Conservation (phyloP, 2,329 filamentous ascomycete genomes). For the Lasiodiplodia sp. region DNA sequence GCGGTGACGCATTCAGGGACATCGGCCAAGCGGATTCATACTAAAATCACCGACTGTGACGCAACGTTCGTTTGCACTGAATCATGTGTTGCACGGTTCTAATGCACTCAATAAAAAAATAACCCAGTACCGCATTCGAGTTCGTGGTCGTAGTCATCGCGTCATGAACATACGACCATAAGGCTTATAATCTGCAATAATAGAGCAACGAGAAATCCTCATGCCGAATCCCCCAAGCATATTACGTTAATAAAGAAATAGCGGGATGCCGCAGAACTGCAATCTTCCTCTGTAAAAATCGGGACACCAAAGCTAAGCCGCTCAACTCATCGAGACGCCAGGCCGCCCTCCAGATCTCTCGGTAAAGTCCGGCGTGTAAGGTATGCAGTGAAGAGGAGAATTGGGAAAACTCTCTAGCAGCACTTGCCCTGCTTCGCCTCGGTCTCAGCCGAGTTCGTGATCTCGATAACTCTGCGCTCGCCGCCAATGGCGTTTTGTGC, state of each 20-base stretch:
- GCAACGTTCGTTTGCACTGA: conserved; percentile 3
- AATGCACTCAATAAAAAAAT: conserved; percentile 11
- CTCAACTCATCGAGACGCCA: conserved; percentile 29
- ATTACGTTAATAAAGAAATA: conserved; percentile 26
- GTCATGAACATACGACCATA: conserved; percentile 31
- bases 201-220: conserved; percentile 27
- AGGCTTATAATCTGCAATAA: conserved; percentile 20
- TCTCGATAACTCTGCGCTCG: conserved; percentile 78
- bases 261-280: conserved; percentile 28
- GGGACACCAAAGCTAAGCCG: conserved; percentile 27
- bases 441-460: conserved; percentile 84
- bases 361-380: conserved; percentile 25
- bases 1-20: conserved; percentile 24
- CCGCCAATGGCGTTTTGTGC: conserved; percentile 78
- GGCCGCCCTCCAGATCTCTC: conserved; percentile 23
- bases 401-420: conserved; percentile 63
- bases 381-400: conserved; percentile 32
- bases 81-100: conserved; percentile 2
- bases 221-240: conserved; percentile 21
- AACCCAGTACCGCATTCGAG: conserved; percentile 30
- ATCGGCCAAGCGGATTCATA: conserved; percentile 1
- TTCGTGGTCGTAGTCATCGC: conserved; percentile 30
- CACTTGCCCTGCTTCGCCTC: conserved; percentile 82
- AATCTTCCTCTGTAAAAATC: conserved; percentile 29
- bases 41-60: not conserved